These are phyloP conservation scores for Fraxinus greggii DNA, from an alignment of 305 asterid genomes.

Conservation along the genomic window DNA sequence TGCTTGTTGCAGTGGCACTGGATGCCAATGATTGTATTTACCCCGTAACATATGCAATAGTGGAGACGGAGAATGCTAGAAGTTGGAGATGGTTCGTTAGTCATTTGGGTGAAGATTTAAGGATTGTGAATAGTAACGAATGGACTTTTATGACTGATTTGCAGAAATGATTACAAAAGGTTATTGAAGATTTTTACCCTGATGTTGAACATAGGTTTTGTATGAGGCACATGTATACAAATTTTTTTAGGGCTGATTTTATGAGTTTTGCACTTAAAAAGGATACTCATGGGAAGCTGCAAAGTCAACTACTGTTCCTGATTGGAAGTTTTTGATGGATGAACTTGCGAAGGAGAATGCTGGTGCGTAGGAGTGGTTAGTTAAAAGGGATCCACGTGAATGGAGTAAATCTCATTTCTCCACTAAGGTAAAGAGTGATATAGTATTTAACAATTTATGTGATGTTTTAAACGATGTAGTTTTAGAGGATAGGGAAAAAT, in stretches of 20 bases:
- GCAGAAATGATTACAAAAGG: not conserved
- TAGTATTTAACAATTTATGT: too few relatives aligned
- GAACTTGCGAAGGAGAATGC: not conserved
- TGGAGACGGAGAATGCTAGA: not conserved
- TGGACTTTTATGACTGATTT: not conserved
- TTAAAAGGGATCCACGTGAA: not conserved
- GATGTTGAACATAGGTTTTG: not conserved
- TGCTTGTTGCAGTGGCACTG: not conserved
- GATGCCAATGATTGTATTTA: not conserved
- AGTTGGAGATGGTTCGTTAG: not conserved
- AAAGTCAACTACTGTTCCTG: not conserved
- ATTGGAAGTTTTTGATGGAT: not conserved
- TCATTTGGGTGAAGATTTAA: not conserved
- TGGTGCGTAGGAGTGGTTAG: not conserved
- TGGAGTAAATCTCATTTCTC: not conserved
- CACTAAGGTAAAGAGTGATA: too few relatives aligned
- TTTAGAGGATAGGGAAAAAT: too few relatives aligned
- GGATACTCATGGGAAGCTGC: not conserved
- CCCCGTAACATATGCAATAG: not conserved
- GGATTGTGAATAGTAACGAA: not conserved
- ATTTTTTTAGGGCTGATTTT: not conserved
- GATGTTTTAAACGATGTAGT: too few relatives aligned
- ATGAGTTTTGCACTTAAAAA: not conserved
- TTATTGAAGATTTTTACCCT: not conserved
- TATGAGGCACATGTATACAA: not conserved